phyloP scores from a whole-genome alignment of 495 filamentous ascomycete genomes.

The Penicillium canescens region DNA sequence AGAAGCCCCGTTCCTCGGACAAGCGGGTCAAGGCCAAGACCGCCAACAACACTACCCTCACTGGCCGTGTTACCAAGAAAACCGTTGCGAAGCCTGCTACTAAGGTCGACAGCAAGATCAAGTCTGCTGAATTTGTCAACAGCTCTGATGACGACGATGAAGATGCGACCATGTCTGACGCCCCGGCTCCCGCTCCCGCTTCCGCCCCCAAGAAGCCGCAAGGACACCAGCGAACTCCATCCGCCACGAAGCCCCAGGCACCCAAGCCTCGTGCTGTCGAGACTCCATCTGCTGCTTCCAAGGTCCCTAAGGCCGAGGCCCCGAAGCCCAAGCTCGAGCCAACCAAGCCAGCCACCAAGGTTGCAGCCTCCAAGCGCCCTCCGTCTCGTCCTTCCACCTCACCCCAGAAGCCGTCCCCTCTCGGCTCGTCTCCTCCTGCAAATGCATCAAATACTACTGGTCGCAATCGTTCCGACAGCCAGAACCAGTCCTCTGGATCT shows the following conservation, averaged over 20 bases:
- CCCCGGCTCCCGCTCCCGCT: slow-evolving; percentile 19
- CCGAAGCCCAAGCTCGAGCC: slow-evolving; percentile 24
- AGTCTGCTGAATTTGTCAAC: slow-evolving; percentile 74
- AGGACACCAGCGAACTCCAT: slow-evolving; percentile 10
- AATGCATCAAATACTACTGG: slow-evolving; percentile 67
- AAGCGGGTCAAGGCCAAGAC: slow-evolving; percentile 58
- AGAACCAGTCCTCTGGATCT: slow-evolving; percentile 45
- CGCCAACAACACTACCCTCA: slow-evolving; percentile 47
- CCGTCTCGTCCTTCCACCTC: slow-evolving; percentile 50
- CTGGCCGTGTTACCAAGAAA: slow-evolving; percentile 54
- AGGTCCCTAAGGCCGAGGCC: slow-evolving; percentile 15
- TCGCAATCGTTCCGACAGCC: slow-evolving; percentile 42
- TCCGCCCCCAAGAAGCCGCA: slow-evolving; percentile 20
- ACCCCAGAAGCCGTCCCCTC: slow-evolving; percentile 70
- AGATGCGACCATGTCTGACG: slow-evolving; percentile 43
- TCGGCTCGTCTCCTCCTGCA: slow-evolving; percentile 73
- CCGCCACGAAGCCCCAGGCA: slow-evolving; percentile 8
- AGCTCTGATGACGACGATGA: slow-evolving; percentile 74
- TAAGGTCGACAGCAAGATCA: slow-evolving; percentile 51
- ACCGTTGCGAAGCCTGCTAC: slow-evolving; percentile 45
- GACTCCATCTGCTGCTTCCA: neutral
- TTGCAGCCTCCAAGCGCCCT: slow-evolving; percentile 36
- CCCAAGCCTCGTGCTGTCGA: slow-evolving; percentile 16
- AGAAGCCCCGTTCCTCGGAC: slow-evolving; percentile 41
- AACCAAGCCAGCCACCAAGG: slow-evolving; percentile 24